Evolutionary conservation across 768 basidiomycete genomes (phyloP).

Genomic region (Cyclocybe aegerita): DNA sequence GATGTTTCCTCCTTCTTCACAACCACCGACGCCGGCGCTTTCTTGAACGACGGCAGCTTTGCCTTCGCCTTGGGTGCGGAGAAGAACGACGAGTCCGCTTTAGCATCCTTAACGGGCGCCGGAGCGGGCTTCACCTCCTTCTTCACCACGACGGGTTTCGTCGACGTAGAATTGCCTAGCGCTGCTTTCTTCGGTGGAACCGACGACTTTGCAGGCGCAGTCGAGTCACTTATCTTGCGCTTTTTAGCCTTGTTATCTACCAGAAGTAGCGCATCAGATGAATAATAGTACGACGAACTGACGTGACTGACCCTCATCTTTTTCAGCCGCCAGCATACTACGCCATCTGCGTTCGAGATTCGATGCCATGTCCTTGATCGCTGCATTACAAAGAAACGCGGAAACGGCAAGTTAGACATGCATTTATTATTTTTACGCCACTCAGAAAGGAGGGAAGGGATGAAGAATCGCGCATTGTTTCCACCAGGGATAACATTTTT

Average conservation of each 20-base stretch:
- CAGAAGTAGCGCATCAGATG: slow-evolving; percentile 18
- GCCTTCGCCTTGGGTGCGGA: slow-evolving; percentile 84
- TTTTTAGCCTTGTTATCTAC: slow-evolving; percentile 68
- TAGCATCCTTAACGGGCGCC: slow-evolving; percentile 65
- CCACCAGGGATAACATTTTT: not conserved
- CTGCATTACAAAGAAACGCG: slow-evolving; percentile 45
- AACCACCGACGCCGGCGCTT: slow-evolving; percentile 44
- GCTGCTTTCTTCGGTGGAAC: slow-evolving; percentile 71
- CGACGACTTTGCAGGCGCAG: slow-evolving; percentile 32
- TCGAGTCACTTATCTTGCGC: slow-evolving; percentile 61
- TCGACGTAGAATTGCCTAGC: slow-evolving; percentile 40
- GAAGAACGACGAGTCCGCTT: slow-evolving; percentile 87
- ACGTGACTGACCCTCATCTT: slow-evolving; percentile 75
- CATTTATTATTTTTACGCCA: slow-evolving; percentile 41
- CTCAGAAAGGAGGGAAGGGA: slow-evolving; percentile 20
- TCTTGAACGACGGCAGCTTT: slow-evolving; percentile 85
- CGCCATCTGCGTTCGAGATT: slow-evolving; percentile 88
- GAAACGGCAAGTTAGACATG: slow-evolving; percentile 72
- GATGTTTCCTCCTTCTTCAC: slow-evolving; percentile 63
- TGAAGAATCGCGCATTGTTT: not conserved
- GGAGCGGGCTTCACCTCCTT: slow-evolving; percentile 45
- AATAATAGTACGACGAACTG: slow-evolving; percentile 32
- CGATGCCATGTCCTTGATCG: slow-evolving; percentile 91
- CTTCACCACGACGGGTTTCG: slow-evolving; percentile 50
- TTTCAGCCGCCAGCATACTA: slow-evolving; percentile 47